Evolutionary conservation across 305 asterid genomes (phyloP).

Genomic region (Plantago coronopus): DNA sequence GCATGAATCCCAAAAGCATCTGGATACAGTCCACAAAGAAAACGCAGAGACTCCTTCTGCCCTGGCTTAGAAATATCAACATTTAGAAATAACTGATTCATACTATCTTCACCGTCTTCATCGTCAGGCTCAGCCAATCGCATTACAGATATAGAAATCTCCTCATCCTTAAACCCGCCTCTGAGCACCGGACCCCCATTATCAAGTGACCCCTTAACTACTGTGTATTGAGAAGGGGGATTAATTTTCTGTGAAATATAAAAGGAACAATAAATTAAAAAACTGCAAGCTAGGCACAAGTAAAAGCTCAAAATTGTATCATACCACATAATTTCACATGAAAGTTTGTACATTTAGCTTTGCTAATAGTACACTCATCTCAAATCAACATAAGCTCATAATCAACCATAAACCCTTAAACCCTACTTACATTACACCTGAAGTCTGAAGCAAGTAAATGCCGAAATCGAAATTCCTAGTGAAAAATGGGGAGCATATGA

Average conservation of each 20-base stretch:
- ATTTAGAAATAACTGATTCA: conserved; percentile 74
- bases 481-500: neutral
- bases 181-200: conserved; percentile 68
- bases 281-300: neutral
- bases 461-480: neutral
- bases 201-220: conserved; percentile 76
- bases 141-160: conserved; percentile 70
- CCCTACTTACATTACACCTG: neutral
- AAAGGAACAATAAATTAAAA: conserved; percentile 13
- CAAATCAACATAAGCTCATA: neutral
- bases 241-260: conserved; percentile 60
- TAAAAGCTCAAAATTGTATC: neutral
- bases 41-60: conserved; percentile 57
- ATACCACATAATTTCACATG: neutral
- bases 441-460: neutral
- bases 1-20: conserved; percentile 98
- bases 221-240: conserved; percentile 84
- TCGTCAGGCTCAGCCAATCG: conserved; percentile 70
- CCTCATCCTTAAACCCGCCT: conserved; percentile 65
- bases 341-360: neutral
- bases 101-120: conserved; percentile 39
- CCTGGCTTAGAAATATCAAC: conserved; percentile 80
- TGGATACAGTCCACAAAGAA: conserved; percentile 87
- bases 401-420: neutral
- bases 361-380: neutral